Evolutionary conservation across 2,329 filamentous ascomycete genomes (phyloP).

Genomic region (Teratosphaeria nubilosa): DNA sequence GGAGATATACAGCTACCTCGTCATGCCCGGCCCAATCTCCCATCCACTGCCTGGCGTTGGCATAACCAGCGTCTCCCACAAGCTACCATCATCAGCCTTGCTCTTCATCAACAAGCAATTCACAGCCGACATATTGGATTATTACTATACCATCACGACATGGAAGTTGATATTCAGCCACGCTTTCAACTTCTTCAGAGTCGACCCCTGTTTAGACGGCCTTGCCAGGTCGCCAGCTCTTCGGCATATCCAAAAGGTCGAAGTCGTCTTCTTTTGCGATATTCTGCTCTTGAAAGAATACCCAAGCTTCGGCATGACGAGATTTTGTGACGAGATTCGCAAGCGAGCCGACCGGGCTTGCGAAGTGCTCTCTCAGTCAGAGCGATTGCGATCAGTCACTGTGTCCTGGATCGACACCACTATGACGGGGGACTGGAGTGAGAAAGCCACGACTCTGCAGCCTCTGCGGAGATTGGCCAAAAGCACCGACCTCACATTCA

Average conservation of each 20-base stretch:
- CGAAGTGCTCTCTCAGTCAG: slow-evolving; percentile 17
- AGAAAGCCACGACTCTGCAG: slow-evolving; percentile 20
- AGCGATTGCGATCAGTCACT: slow-evolving; percentile 13
- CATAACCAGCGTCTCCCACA: slow-evolving; percentile 25
- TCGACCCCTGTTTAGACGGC: slow-evolving; percentile 22
- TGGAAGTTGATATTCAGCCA: slow-evolving; percentile 26
- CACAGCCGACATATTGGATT: slow-evolving; percentile 20
- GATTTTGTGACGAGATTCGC: slow-evolving; percentile 22
- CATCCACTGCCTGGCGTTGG: slow-evolving; percentile 23
- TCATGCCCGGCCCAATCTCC: slow-evolving; percentile 17
- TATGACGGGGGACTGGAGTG: slow-evolving; percentile 13
- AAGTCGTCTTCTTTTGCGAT: slow-evolving; percentile 26
- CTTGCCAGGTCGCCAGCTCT: slow-evolving; percentile 15
- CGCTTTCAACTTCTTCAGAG: slow-evolving; percentile 28
- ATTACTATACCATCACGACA: slow-evolving; percentile 23
- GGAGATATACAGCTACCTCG: slow-evolving; percentile 31
- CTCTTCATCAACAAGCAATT: slow-evolving; percentile 19
- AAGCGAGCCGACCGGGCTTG: slow-evolving; percentile 19
- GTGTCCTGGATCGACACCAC: slow-evolving; percentile 27
- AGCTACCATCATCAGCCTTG: slow-evolving; percentile 14
- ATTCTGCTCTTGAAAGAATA: slow-evolving; percentile 22
- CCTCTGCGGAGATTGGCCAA: slow-evolving; percentile 10
- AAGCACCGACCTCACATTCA: slow-evolving; percentile 11
- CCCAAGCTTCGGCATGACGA: slow-evolving; percentile 20
- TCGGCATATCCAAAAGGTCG: slow-evolving; percentile 18